Evolutionary conservation across 2,329 filamentous ascomycete species (phyloP), one percentile per base, ranked within the genome.

Genomic region (Aspergillus sp.): DNA sequence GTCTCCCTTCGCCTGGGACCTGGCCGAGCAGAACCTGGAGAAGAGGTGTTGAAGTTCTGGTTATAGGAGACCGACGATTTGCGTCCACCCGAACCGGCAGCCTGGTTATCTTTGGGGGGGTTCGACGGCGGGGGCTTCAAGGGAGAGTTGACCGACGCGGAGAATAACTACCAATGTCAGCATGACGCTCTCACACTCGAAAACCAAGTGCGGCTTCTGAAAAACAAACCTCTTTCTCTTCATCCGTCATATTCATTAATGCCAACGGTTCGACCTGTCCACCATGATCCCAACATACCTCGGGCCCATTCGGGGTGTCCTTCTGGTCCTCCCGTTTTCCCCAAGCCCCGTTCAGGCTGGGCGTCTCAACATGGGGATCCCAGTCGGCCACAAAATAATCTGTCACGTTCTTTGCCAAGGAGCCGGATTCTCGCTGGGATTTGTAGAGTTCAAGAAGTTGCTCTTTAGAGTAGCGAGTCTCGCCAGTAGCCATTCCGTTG

Each of bases 71-170:
- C 70, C 1, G 90, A 96, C 13, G 83, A 77, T 71, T 95, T 96
- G 49, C 91, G 86, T 66, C 69, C 78, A 67, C 66, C 77, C 51
- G 68, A 77, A 27, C 58, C 54, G n/a, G 61, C 44, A 44, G 49
- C 54, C 27, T 53, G 49, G 49, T 63, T 66, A 68, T 72, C 82
- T 73, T 88, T 91, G 59, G 74, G 77, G 20, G 74, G 67, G 52
- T 74, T 80, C 61, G 88, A 85, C 27, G 83, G 81, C 17, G 88
- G 87, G 7, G 88, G 86, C 70, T 97, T 97, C 57, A 96, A 75
- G 30, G 90, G 86, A 32, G 93, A 96, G 68, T 97, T 98, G 64
- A 98, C 90, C 54, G 94, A 93, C 44, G 80, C 81, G 44, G 82
- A 72, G 69, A 96, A 96, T 53, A 86, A 74, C 86, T 95, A 66